Base-by-base conservation (phyloP, 2,329 filamentous ascomycete species). In the Colletotrichum salicis region DNA sequence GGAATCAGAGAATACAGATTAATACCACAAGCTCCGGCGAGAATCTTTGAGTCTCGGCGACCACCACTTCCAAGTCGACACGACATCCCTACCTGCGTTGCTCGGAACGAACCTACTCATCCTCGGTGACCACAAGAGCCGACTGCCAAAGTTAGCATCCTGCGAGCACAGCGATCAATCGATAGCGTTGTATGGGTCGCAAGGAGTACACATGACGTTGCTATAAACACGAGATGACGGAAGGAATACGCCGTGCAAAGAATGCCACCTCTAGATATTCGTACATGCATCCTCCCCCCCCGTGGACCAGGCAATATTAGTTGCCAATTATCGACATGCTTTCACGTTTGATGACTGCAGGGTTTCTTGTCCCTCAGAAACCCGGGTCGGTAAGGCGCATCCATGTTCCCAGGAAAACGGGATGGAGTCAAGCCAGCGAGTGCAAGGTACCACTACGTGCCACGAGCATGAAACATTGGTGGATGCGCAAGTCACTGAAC, bases 261-360 rank as follows among this genome's bases (percentile, higher is more conserved):
- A 52, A 41, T 27, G 19, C 22, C 19, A 51, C 15, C 24, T 31
- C 33, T 24, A 52, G 33, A 29, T n/a, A 11, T 48, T 48, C 41
- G 41, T 48, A 48, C 41, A 48, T 48, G 41, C 41, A 48, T 48
- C 29, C 1, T 56, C 41, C 45, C 59, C 62, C 22, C 56, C 11
- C 11, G 45, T 22, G 55, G 19, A 45, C 19, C 61, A 41, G 58
- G 35, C 33, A 27, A 70, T 65, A 59, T 55, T 65, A 24, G 54
- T 22, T 66, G 61, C 22, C 31, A 54, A 45, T 60, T 66, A 62
- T 67, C 52, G 64, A 52, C 68, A 58, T 71, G 57, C 57, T 71
- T 66, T 37, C 54, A 37, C 55, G 68, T 67, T 67, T 71, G 52
- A 68, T 71, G 64, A 59, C 64, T 54, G 59, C 64, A 71, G 59